phyloP scores from a whole-genome alignment of 148 eudicot species.

The Vaccinium corymbosum region DNA sequence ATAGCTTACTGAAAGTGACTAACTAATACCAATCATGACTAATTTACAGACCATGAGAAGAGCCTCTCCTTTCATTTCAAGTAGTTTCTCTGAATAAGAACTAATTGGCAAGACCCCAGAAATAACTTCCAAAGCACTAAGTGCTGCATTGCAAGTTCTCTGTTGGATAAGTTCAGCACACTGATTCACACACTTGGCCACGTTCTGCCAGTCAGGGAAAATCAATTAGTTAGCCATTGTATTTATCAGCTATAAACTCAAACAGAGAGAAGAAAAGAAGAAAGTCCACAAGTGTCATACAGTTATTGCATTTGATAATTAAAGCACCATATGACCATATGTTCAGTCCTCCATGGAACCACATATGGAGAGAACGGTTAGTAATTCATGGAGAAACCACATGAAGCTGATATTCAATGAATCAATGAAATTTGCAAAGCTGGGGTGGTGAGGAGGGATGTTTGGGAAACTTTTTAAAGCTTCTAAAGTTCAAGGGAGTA shows the following conservation, averaged over 20 bases:
- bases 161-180: slow-evolving; percentile 62
- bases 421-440: background rate
- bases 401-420: background rate
- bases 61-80: slow-evolving; percentile 85
- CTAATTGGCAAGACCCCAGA: slow-evolving; percentile 56
- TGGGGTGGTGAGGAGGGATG: background rate
- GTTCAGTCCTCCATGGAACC: background rate
- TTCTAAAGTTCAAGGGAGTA: background rate
- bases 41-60: slow-evolving; percentile 54
- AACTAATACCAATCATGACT: background rate
- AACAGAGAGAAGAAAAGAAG: background rate
- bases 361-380: background rate
- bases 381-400: slow-evolving; percentile 9
- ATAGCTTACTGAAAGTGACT: background rate
- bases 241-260: background rate
- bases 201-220: slow-evolving; percentile 58
- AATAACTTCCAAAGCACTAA: slow-evolving; percentile 48
- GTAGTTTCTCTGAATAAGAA: slow-evolving; percentile 65
- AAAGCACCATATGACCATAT: background rate
- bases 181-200: slow-evolving; percentile 39
- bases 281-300: background rate
- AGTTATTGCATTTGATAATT: background rate
- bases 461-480: background rate
- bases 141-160: slow-evolving; percentile 54
- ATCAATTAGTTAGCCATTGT: slow-evolving; percentile 14